A percentile compares a stretch with the other conserved stretches of the same genome.
phyloP scores from a whole-genome alignment of 1,284 basidiomycete species.

The Malassezia dermatis region DNA sequence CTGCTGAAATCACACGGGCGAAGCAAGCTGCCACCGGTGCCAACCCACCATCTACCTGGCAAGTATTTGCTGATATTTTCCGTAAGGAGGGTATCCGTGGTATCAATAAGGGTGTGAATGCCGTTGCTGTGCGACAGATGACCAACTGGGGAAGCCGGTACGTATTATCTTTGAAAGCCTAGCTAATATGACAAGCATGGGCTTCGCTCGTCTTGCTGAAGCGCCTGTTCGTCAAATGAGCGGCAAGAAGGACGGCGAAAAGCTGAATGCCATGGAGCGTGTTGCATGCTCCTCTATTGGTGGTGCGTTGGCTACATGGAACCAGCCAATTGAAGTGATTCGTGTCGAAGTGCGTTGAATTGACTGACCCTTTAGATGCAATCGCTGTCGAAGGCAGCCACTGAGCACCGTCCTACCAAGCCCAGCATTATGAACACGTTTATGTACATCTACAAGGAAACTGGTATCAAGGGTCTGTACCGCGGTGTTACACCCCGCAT shows the following conservation, averaged over 20 bases:
- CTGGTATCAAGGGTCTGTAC: conserved; percentile 92
- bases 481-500: conserved; percentile 94
- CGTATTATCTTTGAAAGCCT: conserved; percentile 32
- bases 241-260: conserved; percentile 64
- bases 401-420: conserved; percentile 68
- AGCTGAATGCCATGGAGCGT: conserved; percentile 69
- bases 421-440: conserved; percentile 79
- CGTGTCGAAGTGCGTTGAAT: conserved; percentile 59
- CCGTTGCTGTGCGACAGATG: conserved; percentile 83
- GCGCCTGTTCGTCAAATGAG: conserved; percentile 63
- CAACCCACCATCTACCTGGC: conserved; percentile 76
- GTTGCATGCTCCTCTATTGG: conserved; percentile 78
- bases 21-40: conserved; percentile 83
- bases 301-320: conserved; percentile 95
- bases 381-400: conserved; percentile 76
- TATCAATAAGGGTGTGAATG: conserved; percentile 99
- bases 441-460: conserved; percentile 85
- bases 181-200: conserved; percentile 59
- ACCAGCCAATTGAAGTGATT: conserved; percentile 96
- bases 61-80: conserved; percentile 88
- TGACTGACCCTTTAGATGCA: conserved; percentile 63
- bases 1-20: conserved; percentile 89
- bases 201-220: conserved; percentile 89
- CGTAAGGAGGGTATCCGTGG: conserved; percentile 82
- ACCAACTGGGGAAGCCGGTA: conserved; percentile 98